Evolutionary conservation across 805 yeast species (phyloP), one percentile per base, ranked within the genome.

Genomic region (Candida ovalis): DNA sequence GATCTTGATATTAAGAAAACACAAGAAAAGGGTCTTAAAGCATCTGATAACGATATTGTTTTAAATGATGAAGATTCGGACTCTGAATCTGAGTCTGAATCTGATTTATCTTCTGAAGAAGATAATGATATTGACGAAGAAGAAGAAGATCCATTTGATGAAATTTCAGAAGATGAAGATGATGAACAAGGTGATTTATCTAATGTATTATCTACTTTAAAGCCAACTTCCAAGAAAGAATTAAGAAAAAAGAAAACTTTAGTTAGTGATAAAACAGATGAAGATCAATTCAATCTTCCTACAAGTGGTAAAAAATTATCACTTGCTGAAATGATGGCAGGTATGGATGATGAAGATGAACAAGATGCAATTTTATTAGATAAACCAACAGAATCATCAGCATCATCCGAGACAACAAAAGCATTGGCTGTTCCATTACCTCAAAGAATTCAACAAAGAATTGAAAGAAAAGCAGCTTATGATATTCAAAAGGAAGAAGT

Each of bases 391-490:
- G 51, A 19, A 45, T 47, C 21, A 54, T 68, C 17, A 45, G 41
- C 21, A 41, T 37, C 19, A 49, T 45, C 21, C 25, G 48, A 49
- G 10, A 46, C 48, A 7, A 42, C 45, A 10, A 73, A 74, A 52
- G 75, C 92, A 1, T 69, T 89, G 43, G 78, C 85, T 0, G 83
- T 89, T 12, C 97, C 98, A 2, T 73, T 90, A 46, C 96, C 97
- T 1, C 80, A 81, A 58, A 80, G 96, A 55, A 82, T 92, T 47
- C 96, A 90, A 67, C 80, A 87, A 57, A 81, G 94, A 62, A 78
- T 85, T 55, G 96, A 91, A 57, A 78, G 98, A 62, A 77, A 75
- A 48, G 97, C 92, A 2, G 98, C 99, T 0, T 91, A 87, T 64
- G 95, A 88, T 48, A 78, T 94, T 30, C 82, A 97, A 40, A 89